Evolutionary conservation across 306 rosid genomes (phyloP).

Genomic region (Hippophae tibetana): DNA sequence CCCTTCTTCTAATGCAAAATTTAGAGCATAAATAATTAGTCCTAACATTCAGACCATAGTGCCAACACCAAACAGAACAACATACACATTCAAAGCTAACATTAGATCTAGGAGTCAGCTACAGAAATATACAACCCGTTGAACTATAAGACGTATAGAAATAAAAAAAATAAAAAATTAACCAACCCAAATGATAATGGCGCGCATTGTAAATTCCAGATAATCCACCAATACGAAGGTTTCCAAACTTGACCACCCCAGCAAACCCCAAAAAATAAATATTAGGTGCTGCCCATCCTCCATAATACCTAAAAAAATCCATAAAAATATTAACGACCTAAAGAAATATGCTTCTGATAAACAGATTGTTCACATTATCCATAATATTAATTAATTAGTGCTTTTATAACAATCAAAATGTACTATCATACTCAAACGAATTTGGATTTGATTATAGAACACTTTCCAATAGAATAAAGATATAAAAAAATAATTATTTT

Average conservation of each 20-base stretch:
- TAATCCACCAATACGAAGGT: constrained; percentile 78
- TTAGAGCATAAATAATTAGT: not conserved
- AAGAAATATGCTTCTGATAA: not conserved
- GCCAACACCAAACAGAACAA: not conserved
- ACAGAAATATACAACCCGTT: not conserved
- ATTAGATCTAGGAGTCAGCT: not conserved
- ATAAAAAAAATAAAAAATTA: not conserved
- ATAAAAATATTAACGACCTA: not conserved
- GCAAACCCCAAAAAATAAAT: constrained; percentile 82
- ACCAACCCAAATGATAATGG: constrained; percentile 61
- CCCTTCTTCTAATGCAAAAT: not conserved
- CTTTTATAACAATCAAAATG: too few species aligned
- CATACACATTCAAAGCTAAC: constrained; percentile 3
- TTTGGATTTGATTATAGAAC: too few species aligned
- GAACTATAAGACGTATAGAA: not conserved
- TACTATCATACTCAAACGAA: too few species aligned
- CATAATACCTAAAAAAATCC: constrained; percentile 54
- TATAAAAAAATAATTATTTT: too few species aligned
- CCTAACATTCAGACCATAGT: constrained; percentile 11
- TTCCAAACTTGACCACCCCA: constrained; percentile 89
- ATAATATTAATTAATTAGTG: too few species aligned
- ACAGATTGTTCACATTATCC: too few species aligned
- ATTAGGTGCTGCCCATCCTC: constrained; percentile 98
- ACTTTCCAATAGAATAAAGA: too few species aligned
- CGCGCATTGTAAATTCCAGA: constrained; percentile 79